Percentiles rank a stretch among this genome's conserved stretches.
phyloP scores from a whole-genome alignment of 1,284 basidiomycete genomes.

The Irpex sp. region DNA sequence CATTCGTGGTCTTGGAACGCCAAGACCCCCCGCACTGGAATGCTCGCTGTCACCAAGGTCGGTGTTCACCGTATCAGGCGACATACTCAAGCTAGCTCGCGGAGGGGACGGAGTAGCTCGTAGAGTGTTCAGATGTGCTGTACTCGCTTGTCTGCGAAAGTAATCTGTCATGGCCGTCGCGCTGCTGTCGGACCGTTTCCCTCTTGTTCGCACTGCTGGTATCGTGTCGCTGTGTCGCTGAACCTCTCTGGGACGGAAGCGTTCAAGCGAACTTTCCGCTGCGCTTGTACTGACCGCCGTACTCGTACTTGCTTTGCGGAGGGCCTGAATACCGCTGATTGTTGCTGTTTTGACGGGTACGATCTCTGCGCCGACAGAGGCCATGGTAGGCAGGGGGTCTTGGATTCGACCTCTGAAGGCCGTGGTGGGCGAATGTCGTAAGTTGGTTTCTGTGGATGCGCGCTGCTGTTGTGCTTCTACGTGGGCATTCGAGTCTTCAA shows the following conservation, averaged over 20 bases:
- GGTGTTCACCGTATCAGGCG: constrained; percentile 13
- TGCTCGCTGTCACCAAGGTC: constrained; percentile 26
- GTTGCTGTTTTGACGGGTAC: constrained; percentile 15
- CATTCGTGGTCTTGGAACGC: constrained; percentile 40
- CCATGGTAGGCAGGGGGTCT: constrained; percentile 21
- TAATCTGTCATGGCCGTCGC: constrained; percentile 10
- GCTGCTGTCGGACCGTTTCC: constrained; percentile 12
- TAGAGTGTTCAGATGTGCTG: constrained; percentile 2
- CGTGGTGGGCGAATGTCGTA: constrained; percentile 5
- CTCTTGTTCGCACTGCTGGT: constrained; percentile 8
- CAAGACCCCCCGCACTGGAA: constrained; percentile 22
- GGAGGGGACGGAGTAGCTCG: constrained; percentile 20
- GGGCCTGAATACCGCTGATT: constrained; percentile 12
- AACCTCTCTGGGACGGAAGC: constrained; percentile 23
- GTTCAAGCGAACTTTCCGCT: constrained; percentile 34
- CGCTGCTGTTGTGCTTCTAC: not conserved
- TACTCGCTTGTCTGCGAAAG: not conserved
- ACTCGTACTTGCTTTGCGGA: constrained; percentile 14
- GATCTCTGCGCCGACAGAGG: constrained; percentile 22
- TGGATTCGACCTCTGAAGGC: constrained; percentile 18
- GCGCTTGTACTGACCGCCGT: constrained; percentile 18
- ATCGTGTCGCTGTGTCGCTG: constrained; percentile 12
- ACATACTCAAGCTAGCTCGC: constrained; percentile 16
- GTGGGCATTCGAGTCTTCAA: constrained; percentile 9
- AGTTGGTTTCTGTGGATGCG: not conserved